phyloP scores from a whole-genome alignment of 345 rosid species.

The Turritis glabra region DNA sequence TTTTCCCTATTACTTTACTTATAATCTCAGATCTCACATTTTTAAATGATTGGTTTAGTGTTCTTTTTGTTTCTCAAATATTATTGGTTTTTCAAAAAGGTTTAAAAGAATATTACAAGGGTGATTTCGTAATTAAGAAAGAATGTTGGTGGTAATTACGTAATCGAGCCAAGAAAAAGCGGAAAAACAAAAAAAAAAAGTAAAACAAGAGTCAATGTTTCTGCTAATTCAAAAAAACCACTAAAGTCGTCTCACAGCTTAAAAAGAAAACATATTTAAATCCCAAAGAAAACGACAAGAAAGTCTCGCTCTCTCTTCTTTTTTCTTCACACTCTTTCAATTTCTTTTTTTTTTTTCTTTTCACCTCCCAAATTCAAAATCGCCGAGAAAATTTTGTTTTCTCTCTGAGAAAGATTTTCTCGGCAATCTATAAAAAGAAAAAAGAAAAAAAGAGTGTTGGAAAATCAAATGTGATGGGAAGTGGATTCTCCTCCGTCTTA shows the following conservation, averaged over 20 bases:
- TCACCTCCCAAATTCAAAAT: constrained; percentile 24
- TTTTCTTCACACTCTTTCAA: constrained; percentile 17
- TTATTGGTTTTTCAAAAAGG: neutral
- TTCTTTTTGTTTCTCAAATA: neutral
- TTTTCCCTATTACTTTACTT: too few species aligned
- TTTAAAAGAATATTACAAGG: constrained; percentile 21
- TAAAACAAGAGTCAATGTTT: constrained; percentile 35
- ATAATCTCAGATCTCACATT: neutral
- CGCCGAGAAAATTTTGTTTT: constrained; percentile 21
- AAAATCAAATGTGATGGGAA: constrained; percentile 95
- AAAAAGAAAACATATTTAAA: constrained; percentile 43
- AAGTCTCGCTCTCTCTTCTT: constrained; percentile 22
- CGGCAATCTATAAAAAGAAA: constrained; percentile 11
- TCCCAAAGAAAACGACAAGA: constrained; percentile 32
- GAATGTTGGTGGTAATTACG: constrained; percentile 7
- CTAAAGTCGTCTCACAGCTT: constrained; percentile 49
- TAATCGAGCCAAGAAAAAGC: constrained; percentile 3
- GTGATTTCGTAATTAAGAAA: constrained; percentile 23
- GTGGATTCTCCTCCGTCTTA: constrained; percentile 72
- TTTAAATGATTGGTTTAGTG: too few species aligned
- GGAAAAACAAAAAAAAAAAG: neutral
- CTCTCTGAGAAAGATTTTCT: constrained; percentile 35
- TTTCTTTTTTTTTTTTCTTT: neutral
- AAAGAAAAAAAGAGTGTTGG: constrained; percentile 21
- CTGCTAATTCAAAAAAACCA: constrained; percentile 34